Evolutionary conservation across 768 basidiomycete genomes (phyloP).

Genomic region (Heimioporus sp.): DNA sequence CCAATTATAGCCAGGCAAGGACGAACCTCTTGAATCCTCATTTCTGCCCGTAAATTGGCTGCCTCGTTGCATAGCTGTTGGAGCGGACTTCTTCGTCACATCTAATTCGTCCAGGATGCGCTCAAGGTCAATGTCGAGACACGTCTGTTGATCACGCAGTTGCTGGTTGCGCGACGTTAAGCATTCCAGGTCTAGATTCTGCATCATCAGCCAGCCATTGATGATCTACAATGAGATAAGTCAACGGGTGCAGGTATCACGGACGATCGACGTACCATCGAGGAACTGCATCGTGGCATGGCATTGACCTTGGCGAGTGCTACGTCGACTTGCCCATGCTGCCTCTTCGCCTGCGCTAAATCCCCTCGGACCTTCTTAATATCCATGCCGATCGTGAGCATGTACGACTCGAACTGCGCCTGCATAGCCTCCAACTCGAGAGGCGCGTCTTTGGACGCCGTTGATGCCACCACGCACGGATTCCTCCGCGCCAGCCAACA

Average conservation of each 20-base stretch:
- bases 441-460: conserved; percentile 21
- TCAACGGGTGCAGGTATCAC: too few species aligned
- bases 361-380: conserved; percentile 72
- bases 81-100: conserved; percentile 51
- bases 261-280: conserved; percentile 54
- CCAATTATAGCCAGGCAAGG: too few species aligned
- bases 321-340: conserved; percentile 63
- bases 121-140: conserved; percentile 72
- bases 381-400: conserved; percentile 79
- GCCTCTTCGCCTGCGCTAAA: conserved; percentile 58
- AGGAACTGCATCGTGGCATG: conserved; percentile 61
- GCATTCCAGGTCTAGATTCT: conserved; percentile 63
- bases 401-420: conserved; percentile 77
- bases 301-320: conserved; percentile 83
- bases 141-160: conserved; percentile 69
- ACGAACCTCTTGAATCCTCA: too few species aligned
- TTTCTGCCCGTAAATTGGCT: too few species aligned
- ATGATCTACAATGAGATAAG: conserved; percentile 41
- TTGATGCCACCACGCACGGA: conserved; percentile 13
- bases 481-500: conserved; percentile 58
- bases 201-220: conserved; percentile 60
- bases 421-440: conserved; percentile 73
- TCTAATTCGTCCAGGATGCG: conserved; percentile 68
- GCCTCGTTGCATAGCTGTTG: conserved; percentile 84
- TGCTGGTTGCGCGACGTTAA: conserved; percentile 67